Evolutionary conservation across 2,329 filamentous ascomycete species (phyloP).

Genomic region (Helotiales sp.): DNA sequence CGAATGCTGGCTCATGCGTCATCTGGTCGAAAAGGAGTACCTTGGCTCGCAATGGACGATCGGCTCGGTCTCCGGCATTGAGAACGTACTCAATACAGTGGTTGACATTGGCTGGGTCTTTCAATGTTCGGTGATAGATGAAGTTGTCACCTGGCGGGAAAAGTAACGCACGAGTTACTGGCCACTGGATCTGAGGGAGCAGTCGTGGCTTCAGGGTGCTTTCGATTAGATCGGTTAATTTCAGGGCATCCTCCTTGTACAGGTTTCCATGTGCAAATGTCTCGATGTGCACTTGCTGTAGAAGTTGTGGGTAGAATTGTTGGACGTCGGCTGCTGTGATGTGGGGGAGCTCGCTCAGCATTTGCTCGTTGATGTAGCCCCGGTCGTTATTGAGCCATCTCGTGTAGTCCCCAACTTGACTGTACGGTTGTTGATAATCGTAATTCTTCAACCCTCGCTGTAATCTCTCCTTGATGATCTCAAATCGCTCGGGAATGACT

Average conservation of each 20-base stretch:
- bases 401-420: constrained; percentile 82
- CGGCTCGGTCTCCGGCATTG: constrained; percentile 66
- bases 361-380: constrained; percentile 77
- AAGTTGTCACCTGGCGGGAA: constrained; percentile 80
- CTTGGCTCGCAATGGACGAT: constrained; percentile 72
- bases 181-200: constrained; percentile 78
- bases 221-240: constrained; percentile 81
- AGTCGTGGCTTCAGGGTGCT: constrained; percentile 71
- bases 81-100: constrained; percentile 81
- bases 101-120: constrained; percentile 87
- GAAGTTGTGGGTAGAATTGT: constrained; percentile 75
- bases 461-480: constrained; percentile 85
- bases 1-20: constrained; percentile 89
- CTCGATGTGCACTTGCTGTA: constrained; percentile 85
- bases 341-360: constrained; percentile 72
- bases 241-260: constrained; percentile 89
- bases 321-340: constrained; percentile 75
- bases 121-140: constrained; percentile 76
- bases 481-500: constrained; percentile 83
- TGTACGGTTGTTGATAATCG: constrained; percentile 85
- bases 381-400: constrained; percentile 77
- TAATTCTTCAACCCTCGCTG: constrained; percentile 79
- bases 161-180: constrained; percentile 72
- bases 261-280: constrained; percentile 88
- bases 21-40: constrained; percentile 84